These are phyloP conservation scores for Russula griseocarnosa DNA, from an alignment of 768 basidiomycete genomes.

Conservation along the genomic window DNA sequence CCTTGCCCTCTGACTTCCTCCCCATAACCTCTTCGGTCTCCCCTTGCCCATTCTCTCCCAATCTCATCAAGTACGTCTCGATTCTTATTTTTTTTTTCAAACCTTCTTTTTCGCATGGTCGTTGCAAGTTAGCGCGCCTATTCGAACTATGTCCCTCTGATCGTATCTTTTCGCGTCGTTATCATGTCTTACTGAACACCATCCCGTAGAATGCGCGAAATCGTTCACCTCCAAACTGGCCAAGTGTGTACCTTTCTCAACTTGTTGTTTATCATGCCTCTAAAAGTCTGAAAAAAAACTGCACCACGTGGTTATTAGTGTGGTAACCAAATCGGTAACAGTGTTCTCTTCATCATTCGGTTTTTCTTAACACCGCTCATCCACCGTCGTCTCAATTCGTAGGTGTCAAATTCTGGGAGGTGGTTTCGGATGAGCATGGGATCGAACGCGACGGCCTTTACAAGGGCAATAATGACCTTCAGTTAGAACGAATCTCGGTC, in stretches of 20 bases:
- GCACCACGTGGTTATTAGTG: constrained; percentile 51
- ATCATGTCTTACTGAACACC: constrained; percentile 6
- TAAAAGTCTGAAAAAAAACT: constrained; percentile 28
- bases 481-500: constrained; percentile 95
- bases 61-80: constrained; percentile 26
- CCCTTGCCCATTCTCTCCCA: constrained; percentile 21
- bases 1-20: constrained; percentile 22
- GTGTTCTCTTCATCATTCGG: constrained; percentile 29
- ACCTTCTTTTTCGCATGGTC: neutral
- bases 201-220: constrained; percentile 85
- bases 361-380: neutral
- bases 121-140: neutral
- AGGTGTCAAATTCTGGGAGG: constrained; percentile 98
- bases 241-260: constrained; percentile 55
- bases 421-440: constrained; percentile 97
- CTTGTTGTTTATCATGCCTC: constrained; percentile 1
- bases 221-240: constrained; percentile 99
- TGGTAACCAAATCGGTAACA: constrained; percentile 92
- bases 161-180: constrained; percentile 22
- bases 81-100: neutral
- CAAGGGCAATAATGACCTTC: constrained; percentile 90
- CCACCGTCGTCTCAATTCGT: constrained; percentile 21
- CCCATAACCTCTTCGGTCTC: constrained; percentile 20
- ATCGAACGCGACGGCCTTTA: constrained; percentile 91
- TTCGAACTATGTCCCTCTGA: constrained; percentile 5